Conservation (phyloP, 148 eudicot species). For the Rhododendron molle region DNA sequence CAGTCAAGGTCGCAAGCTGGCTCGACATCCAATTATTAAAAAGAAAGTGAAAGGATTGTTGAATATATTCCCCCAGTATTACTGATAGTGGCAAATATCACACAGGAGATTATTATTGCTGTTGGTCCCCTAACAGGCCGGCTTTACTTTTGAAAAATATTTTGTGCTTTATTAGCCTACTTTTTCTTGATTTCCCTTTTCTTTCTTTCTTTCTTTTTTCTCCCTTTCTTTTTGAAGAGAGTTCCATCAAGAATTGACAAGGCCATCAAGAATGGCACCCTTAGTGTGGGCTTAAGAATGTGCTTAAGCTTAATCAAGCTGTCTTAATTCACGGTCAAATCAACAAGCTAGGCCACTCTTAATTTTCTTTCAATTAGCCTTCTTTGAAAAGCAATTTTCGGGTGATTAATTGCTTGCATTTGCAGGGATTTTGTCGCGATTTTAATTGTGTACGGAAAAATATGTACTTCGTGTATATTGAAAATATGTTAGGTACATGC, state of each 20-base stretch:
- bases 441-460: neutral
- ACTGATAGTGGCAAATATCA: constrained; percentile 21
- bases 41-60: constrained; percentile 11
- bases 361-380: neutral
- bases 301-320: neutral
- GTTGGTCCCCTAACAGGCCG: constrained; percentile 25
- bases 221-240: constrained; percentile 1
- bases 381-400: neutral
- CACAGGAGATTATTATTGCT: constrained; percentile 5
- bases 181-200: constrained; percentile 12
- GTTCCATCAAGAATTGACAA: neutral
- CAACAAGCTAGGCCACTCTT: neutral
- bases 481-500: neutral
- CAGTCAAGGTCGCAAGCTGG: too few relatives aligned
- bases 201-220: neutral
- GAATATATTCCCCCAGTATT: neutral
- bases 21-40: neutral
- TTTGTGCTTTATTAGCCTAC: neutral
- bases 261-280: constrained; percentile 1
- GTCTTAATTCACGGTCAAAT: neutral
- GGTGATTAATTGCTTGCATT: neutral
- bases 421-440: neutral
- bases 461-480: neutral
- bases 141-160: constrained; percentile 2
- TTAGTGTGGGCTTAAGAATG: neutral